These are phyloP conservation scores for Striga asiatica DNA, from an alignment of 257 asterid species.

Conservation along the genomic window DNA sequence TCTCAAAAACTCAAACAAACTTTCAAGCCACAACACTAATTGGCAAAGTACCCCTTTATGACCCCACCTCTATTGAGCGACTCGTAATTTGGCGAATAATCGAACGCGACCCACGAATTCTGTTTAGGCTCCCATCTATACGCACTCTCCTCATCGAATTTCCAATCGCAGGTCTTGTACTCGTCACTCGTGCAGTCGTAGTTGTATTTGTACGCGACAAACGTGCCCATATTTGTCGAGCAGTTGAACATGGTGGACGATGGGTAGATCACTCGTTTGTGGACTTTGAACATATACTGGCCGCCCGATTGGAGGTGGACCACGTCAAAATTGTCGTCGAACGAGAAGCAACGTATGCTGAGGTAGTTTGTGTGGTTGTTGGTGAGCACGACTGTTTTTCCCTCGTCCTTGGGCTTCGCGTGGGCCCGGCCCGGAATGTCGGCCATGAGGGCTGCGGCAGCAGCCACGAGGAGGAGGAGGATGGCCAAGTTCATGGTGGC, in stretches of 20 bases:
- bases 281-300: slow-evolving; percentile 24
- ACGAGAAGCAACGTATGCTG: slow-evolving; percentile 52
- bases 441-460: slow-evolving; percentile 1
- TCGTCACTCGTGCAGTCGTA: slow-evolving; percentile 19
- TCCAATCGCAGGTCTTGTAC: slow-evolving; percentile 41
- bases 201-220: slow-evolving; percentile 34
- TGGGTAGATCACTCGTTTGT: slow-evolving; percentile 20
- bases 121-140: slow-evolving; percentile 26
- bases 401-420: neutral
- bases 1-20: too few relatives aligned
- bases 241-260: slow-evolving; percentile 70
- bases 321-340: slow-evolving; percentile 19
- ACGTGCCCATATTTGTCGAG: slow-evolving; percentile 74
- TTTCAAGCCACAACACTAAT: too few relatives aligned
- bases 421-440: neutral
- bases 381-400: slow-evolving; percentile 24
- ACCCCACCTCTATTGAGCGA: slow-evolving; percentile 73
- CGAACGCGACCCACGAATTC: slow-evolving; percentile 17
- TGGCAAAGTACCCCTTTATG: slow-evolving; percentile 46
- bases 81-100: slow-evolving; percentile 60
- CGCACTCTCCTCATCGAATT: slow-evolving; percentile 36
- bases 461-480: slow-evolving; percentile 5
- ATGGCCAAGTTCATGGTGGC: slow-evolving; percentile 6
- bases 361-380: slow-evolving; percentile 56
- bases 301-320: slow-evolving; percentile 33